Conservation (phyloP, 768 basidiomycete species). For the Hysterangium stoloniferum region DNA sequence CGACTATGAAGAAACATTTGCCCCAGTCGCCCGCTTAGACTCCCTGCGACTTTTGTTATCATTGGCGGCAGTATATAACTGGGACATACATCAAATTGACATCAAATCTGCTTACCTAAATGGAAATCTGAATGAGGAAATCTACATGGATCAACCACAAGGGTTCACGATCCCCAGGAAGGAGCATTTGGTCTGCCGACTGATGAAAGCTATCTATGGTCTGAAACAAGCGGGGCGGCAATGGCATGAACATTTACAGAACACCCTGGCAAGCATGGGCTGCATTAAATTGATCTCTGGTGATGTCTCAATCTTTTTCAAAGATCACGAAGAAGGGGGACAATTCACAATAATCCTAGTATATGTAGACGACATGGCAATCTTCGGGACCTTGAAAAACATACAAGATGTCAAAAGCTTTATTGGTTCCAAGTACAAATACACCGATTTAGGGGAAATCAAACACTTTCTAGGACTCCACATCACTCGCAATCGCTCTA, state of each 20-base stretch:
- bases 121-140: conserved; percentile 23
- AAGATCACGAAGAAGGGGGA: too few species aligned
- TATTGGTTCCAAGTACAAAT: too few species aligned
- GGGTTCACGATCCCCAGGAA: conserved; percentile 11
- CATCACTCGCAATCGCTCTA: too few species aligned
- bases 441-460: too few species aligned
- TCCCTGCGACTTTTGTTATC: conserved; percentile 5
- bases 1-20: conserved; percentile 21
- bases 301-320: too few species aligned
- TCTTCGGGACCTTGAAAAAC: too few species aligned
- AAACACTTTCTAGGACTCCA: too few species aligned
- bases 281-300: too few species aligned
- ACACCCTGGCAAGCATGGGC: conserved; percentile 22
- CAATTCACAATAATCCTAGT: too few species aligned
- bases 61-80: background rate
- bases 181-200: background rate
- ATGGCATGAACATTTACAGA: conserved; percentile 29
- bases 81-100: conserved; percentile 19
- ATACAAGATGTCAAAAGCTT: too few species aligned
- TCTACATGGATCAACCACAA: conserved; percentile 25
- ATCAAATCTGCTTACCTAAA: conserved; percentile 25
- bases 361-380: too few species aligned
- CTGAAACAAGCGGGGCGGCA: conserved; percentile 27
- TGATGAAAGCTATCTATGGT: conserved; percentile 26
- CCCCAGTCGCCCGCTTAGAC: conserved; percentile 6